Conservation (phyloP, 371 early-diverging fungal genomes). For the Catenaria anguillulae region DNA sequence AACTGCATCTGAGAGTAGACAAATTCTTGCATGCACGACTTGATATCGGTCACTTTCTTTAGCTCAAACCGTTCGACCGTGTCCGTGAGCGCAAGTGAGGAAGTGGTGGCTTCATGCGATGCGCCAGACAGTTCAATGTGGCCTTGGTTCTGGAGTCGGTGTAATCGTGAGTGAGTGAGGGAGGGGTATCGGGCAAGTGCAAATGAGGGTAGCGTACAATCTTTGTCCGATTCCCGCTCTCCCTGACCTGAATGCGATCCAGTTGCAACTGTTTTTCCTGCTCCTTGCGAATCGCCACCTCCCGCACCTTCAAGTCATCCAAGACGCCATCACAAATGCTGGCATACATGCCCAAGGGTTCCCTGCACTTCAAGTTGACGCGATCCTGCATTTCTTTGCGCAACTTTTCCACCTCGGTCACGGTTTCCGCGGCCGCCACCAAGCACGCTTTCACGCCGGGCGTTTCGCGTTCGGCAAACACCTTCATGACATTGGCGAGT, state of each 20-base stretch:
- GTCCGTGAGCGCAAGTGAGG: neutral
- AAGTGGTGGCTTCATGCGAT: conserved; percentile 1
- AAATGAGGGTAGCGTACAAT: neutral
- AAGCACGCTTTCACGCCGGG: neutral
- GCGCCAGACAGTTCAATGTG: conserved; percentile 7
- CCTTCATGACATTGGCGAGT: neutral
- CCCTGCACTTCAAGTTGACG: conserved; percentile 1
- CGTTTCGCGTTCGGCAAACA: conserved; percentile 5
- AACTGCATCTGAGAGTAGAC: conserved; percentile 1
- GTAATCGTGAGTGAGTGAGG: too few species aligned
- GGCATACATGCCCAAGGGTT: conserved; percentile 2
- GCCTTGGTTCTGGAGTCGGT: conserved; percentile 3
- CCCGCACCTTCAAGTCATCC: conserved; percentile 6
- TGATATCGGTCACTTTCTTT: conserved; percentile 3
- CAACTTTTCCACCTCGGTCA: neutral
- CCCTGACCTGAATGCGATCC: neutral
- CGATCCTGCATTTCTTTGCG: conserved; percentile 7
- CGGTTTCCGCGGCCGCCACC: neutral
- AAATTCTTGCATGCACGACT: neutral
- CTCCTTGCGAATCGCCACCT: conserved; percentile 6
- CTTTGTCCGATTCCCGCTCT: neutral
- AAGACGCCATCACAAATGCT: conserved; percentile 5
- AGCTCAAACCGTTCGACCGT: conserved; percentile 5
- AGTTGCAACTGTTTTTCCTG: neutral
- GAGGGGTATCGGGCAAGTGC: too few species aligned